Percentiles rank a stretch among this genome's conserved stretches.
These are phyloP conservation scores for Myrica gale DNA, from an alignment of 306 rosid genomes.

Conservation along the genomic window DNA sequence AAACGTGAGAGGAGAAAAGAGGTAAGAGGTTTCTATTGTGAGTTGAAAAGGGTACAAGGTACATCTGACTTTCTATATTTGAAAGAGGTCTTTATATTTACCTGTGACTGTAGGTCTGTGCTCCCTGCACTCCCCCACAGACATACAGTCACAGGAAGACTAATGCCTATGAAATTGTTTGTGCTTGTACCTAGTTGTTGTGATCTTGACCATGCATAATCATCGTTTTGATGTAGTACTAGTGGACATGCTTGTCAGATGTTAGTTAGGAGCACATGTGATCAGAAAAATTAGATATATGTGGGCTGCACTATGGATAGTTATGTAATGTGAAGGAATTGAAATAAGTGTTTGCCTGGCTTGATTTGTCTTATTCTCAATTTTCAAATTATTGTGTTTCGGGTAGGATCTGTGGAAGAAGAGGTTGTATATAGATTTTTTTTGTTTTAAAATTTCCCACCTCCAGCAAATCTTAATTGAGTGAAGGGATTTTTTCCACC, in stretches of 20 bases:
- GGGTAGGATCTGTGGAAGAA: neutral
- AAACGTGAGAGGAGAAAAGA: conserved; percentile 81
- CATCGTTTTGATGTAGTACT: neutral
- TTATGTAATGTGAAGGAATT: neutral
- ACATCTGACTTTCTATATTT: neutral
- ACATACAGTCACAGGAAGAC: too few relatives aligned
- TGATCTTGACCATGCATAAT: neutral
- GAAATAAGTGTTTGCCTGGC: neutral
- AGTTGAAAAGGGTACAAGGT: conserved; percentile 24
- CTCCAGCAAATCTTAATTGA: neutral
- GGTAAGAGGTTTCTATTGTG: conserved; percentile 46
- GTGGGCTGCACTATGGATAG: neutral
- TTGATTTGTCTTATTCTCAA: neutral
- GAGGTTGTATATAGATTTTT: neutral
- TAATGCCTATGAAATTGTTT: neutral
- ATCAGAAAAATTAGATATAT: neutral
- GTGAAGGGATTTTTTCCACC: too few relatives aligned
- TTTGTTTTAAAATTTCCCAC: neutral
- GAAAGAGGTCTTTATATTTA: neutral
- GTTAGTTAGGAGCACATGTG: neutral
- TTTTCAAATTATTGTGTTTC: neutral
- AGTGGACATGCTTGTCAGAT: neutral
- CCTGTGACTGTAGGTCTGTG: too few relatives aligned
- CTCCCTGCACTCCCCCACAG: neutral
- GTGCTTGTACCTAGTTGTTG: neutral